Evolutionary conservation across 257 asterid genomes (phyloP), one percentile per base, ranked within the genome.

Genomic region (Nicotiana noctiflora): DNA sequence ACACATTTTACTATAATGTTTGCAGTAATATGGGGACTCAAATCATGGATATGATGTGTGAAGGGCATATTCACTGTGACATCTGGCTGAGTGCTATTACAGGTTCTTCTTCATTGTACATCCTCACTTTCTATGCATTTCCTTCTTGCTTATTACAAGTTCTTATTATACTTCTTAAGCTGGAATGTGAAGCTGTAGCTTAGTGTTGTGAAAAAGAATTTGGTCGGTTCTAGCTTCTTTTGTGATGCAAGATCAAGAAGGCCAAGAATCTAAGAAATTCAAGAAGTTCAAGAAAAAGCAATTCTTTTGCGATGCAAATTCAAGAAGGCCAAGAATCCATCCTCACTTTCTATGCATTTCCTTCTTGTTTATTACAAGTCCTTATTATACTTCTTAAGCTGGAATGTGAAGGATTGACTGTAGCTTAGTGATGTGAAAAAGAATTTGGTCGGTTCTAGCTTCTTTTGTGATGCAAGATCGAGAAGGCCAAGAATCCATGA

Each of bases 31-130:
- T 82, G 83, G 93, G 92, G 80, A 92, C 95, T 81, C 81, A 81
- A 19, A 80, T 95, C 84, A 81, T 92, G 89, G 97, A 95, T 88
- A 89, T 91, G 96, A 86, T 93, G 91, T 92, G 99, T 57, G 92
- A 95, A 72, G 93, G 92, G 83, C 92, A 80, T 80, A 10, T 88
- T 76, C 93, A 93, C 83, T 95, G 98, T 83, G 84, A 14, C 55
- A 90, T 92, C 89, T 44, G 90, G 90, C 94, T 95, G 81, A 27
- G 86, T 81, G 80, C 98, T 37, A 85, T 95, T 77, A 93, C 99
- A 95, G 99, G 99, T 93, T 81, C 84, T 62, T 84, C 74, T 78
- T 61, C 63, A 53, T 79, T 27, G 40, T 9, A 18, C 46, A 72
- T 21, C 3, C 34, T 59, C 53, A 29, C 17, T 6, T 46, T 72